Percentiles rank a stretch among this genome's conserved stretches.
Evolutionary conservation across 1,139 yeast genomes (phyloP).

Genomic region (Yarrowia galli): DNA sequence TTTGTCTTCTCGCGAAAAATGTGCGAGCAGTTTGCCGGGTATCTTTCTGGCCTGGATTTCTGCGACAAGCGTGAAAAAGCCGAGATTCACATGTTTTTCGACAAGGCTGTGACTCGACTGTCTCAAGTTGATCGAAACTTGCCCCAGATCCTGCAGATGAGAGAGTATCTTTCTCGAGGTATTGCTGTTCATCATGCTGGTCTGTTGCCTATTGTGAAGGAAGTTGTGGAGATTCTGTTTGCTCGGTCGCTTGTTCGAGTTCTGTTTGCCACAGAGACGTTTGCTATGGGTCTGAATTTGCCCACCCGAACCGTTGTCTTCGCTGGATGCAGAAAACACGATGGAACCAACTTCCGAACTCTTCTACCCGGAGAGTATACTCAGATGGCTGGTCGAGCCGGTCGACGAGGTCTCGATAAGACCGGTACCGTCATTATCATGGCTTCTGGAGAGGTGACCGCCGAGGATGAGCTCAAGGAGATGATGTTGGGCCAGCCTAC

Average conservation of each 20-base stretch:
- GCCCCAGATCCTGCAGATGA: constrained; percentile 84
- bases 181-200: constrained; percentile 99
- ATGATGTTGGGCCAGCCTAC: constrained; percentile 89
- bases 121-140: constrained; percentile 90
- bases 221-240: constrained; percentile 90
- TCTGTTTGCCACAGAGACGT: constrained; percentile 95
- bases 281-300: constrained; percentile 96
- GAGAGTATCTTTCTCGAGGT: constrained; percentile 87
- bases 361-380: constrained; percentile 95
- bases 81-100: constrained; percentile 91
- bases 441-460: constrained; percentile 75
- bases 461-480: constrained; percentile 62
- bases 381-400: constrained; percentile 99
- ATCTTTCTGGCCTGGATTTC: constrained; percentile 75
- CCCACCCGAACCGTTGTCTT: constrained; percentile 98
- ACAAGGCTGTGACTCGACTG: constrained; percentile 83
- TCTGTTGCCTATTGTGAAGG: constrained; percentile 90
- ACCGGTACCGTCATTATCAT: constrained; percentile 96
- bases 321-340: constrained; percentile 84
- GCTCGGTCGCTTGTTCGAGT: constrained; percentile 87
- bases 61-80: constrained; percentile 85
- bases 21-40: constrained; percentile 91
- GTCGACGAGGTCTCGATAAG: constrained; percentile 93
- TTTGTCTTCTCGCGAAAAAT: constrained; percentile 93
- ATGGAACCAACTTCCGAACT: constrained; percentile 81